Conservation (phyloP, 257 asterid genomes). For the Scutellaria baicalensis region DNA sequence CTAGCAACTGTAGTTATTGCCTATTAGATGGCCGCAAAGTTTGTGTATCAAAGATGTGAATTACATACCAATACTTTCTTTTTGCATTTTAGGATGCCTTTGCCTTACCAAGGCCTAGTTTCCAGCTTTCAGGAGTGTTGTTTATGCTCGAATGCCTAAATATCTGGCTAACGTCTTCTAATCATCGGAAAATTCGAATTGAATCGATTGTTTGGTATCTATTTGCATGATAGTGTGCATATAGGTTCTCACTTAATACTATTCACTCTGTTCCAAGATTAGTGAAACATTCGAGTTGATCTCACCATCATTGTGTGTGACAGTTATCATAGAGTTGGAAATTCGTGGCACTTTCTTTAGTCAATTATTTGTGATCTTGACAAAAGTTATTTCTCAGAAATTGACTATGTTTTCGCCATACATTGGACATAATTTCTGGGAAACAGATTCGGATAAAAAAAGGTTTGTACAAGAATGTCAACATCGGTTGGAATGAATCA, state of each 20-base stretch:
- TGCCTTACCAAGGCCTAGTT: neutral
- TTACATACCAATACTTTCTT: neutral
- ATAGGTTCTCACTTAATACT: too few species aligned
- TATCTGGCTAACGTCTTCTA: neutral
- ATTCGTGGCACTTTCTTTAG: neutral
- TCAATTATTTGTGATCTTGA: neutral
- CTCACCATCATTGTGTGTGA: too few species aligned
- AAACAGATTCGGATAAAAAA: neutral
- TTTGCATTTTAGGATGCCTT: neutral
- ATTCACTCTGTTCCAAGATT: neutral
- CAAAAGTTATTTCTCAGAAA: neutral
- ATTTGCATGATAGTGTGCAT: neutral
- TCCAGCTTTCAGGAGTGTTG: neutral
- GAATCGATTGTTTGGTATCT: neutral
- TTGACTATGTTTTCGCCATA: neutral
- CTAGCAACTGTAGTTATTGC: conserved; percentile 8
- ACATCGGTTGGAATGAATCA: conserved; percentile 14
- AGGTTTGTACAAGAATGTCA: neutral
- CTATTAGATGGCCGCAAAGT: conserved; percentile 11
- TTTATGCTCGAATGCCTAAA: neutral
- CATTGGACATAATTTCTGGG: neutral
- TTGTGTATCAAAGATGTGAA: neutral
- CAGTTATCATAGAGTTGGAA: neutral
- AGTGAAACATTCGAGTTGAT: too few species aligned
- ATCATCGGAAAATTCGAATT: neutral